These are phyloP conservation scores for Beta corolliflora DNA, from an alignment of 179 eudicot species.

Conservation along the genomic window DNA sequence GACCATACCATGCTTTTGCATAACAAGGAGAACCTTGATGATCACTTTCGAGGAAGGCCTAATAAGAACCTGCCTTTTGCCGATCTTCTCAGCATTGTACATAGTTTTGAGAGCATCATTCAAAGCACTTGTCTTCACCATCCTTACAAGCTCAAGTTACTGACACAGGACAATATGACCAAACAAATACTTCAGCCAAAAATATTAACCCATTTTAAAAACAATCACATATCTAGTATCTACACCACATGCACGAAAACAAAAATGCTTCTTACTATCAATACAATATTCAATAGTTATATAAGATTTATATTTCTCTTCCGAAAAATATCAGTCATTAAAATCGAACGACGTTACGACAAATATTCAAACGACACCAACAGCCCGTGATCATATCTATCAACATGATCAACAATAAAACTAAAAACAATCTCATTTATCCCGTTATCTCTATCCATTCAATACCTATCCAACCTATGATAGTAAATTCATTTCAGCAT, in stretches of 20 bases:
- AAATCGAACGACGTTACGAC: background rate
- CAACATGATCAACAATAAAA: no score
- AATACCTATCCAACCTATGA: no score
- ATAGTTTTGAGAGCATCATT: conserved; percentile 67
- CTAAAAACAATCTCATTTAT: no score
- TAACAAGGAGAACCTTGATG: conserved; percentile 62
- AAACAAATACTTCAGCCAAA: background rate
- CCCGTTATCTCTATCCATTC: no score
- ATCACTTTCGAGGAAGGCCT: conserved; percentile 73
- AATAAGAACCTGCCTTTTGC: conserved; percentile 74
- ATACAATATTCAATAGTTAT: background rate
- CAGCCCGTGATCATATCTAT: no score
- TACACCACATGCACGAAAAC: no score
- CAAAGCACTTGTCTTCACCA: conserved; percentile 66
- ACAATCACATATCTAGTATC: no score
- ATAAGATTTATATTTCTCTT: no score
- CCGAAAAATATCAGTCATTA: background rate
- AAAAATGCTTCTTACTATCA: background rate
- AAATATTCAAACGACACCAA: background rate
- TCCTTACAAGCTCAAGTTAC: conserved; percentile 26
- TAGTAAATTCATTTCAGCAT: no score
- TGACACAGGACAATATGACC: background rate
- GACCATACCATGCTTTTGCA: conserved; percentile 63
- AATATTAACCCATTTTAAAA: no score
- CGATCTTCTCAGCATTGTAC: conserved; percentile 78